Base-by-base conservation (phyloP, 768 basidiomycete genomes). In the Rhodotorula diobovata region DNA sequence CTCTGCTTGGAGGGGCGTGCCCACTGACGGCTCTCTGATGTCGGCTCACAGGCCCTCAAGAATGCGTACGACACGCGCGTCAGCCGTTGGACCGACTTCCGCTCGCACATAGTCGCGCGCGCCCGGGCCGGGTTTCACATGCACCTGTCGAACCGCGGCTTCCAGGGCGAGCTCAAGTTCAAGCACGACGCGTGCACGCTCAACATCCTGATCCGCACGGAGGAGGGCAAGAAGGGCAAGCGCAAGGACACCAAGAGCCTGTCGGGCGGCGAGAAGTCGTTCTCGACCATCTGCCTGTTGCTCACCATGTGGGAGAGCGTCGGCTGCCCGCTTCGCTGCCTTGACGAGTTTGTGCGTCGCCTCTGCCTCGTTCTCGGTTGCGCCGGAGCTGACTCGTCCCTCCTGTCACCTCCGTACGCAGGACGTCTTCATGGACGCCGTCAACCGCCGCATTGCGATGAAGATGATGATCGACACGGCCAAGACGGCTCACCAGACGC, bases 281-380 rank as follows among this genome's bases (percentile, higher is more conserved):
- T 96, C 81, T 90, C 93, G 12, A 98, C 95, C 1, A 92, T 97
- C 72, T 94, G 93, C 76, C 81, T 99, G 62, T 82, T 99, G 58
- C 82, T 98, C n/a, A 88, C 96, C 9, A 83, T 99, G 56, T 99
- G 96, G 96, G 91, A 96, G 77, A 88, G 91, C 25, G 93, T 94
- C 66, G 89, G 90, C 1, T 94, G 94, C 79, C 96, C 96, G 2
- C 83, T 99, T 57, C 84, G 96, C 68, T 97, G 95, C 78, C 86
- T 98, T 87, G 96, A 99, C 77, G 96, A 99, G 80, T 99, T 95
- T 83, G 93, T 98, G 68, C 57, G 70, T 71, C 97, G 67, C 41
- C 60, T 59, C 28, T 4, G 0, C 6, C 11, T 18, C 9, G 32
- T 51, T 43, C 30, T 8, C 20, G 20, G 20, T 32, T 18, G 41